Conservation (phyloP, 345 rosid genomes). For the Euclidium syriacum region DNA sequence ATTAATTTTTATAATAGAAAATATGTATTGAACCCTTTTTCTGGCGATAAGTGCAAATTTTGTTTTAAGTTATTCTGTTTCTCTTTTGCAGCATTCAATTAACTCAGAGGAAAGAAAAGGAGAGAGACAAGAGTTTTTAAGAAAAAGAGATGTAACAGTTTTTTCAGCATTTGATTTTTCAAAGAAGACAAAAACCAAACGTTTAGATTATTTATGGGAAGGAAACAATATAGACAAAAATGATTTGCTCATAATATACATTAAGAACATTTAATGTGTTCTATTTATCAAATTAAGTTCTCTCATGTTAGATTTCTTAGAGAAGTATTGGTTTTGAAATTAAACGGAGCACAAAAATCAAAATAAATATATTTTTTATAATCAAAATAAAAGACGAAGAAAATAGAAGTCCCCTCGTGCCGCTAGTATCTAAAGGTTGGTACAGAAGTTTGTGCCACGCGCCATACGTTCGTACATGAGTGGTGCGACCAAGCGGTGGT, state of each 20-base stretch:
- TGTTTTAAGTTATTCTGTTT: slow-evolving; percentile 20
- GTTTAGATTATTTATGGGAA: not conserved
- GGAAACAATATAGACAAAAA: slow-evolving; percentile 18
- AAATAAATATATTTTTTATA: not conserved
- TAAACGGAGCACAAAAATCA: not conserved
- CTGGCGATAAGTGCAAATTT: slow-evolving; percentile 36
- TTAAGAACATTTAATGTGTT: not conserved
- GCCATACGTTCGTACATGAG: slow-evolving; percentile 51
- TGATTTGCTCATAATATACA: slow-evolving; percentile 14
- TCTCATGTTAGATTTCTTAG: not conserved
- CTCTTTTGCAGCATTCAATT: slow-evolving; percentile 39
- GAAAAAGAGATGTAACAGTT: slow-evolving; percentile 36
- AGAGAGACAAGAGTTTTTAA: slow-evolving; percentile 25
- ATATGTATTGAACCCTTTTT: slow-evolving; percentile 20
- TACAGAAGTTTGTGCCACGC: slow-evolving; percentile 68
- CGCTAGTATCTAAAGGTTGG: slow-evolving; percentile 51
- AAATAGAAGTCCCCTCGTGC: slow-evolving; percentile 41
- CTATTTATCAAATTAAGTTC: not conserved
- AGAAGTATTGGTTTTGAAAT: slow-evolving; percentile 8
- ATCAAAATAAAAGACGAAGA: slow-evolving; percentile 10
- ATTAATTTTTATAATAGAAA: not conserved
- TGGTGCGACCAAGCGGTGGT: slow-evolving; percentile 67
- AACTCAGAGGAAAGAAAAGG: slow-evolving; percentile 20
- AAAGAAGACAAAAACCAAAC: slow-evolving; percentile 24
- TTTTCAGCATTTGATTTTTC: slow-evolving; percentile 27